A percentile compares a stretch with the other conserved stretches of the same genome.
Evolutionary conservation across 257 asterid species (phyloP).

Genomic region (Perilla frutescens): DNA sequence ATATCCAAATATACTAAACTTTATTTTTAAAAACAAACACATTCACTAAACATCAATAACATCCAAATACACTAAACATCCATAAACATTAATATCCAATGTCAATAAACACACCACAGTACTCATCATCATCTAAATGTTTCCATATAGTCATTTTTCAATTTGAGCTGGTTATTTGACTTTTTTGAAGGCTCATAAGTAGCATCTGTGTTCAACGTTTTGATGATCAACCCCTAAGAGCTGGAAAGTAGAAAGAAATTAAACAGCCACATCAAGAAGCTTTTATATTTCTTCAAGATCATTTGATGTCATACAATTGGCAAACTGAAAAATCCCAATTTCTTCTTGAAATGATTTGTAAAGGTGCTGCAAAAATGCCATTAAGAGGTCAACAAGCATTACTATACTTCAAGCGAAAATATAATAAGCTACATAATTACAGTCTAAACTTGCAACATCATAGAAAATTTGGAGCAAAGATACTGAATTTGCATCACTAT

Average conservation of each 20-base stretch:
- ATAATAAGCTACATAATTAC: conserved; percentile 17
- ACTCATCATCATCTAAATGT: no score
- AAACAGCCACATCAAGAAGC: conserved; percentile 87
- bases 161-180: conserved; percentile 87
- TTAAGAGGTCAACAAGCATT: no score
- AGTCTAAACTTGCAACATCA: conserved; percentile 21
- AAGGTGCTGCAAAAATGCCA: conserved; percentile 70
- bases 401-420: no score
- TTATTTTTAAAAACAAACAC: no score
- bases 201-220: conserved; percentile 87
- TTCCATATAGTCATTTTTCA: conserved; percentile 95
- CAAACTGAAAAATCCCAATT: conserved; percentile 74
- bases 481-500: conserved; percentile 21
- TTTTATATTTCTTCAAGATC: conserved; percentile 94
- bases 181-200: conserved; percentile 95
- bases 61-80: no score
- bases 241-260: conserved; percentile 49
- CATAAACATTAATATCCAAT: no score
- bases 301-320: conserved; percentile 79
- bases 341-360: conserved; percentile 89
- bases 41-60: no score
- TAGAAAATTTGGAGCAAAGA: conserved; percentile 10
- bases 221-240: conserved; percentile 93
- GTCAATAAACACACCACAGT: no score
- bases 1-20: no score